Evolutionary conservation across 495 filamentous ascomycete genomes (phyloP).

Genomic region (Chaetomium tenue): DNA sequence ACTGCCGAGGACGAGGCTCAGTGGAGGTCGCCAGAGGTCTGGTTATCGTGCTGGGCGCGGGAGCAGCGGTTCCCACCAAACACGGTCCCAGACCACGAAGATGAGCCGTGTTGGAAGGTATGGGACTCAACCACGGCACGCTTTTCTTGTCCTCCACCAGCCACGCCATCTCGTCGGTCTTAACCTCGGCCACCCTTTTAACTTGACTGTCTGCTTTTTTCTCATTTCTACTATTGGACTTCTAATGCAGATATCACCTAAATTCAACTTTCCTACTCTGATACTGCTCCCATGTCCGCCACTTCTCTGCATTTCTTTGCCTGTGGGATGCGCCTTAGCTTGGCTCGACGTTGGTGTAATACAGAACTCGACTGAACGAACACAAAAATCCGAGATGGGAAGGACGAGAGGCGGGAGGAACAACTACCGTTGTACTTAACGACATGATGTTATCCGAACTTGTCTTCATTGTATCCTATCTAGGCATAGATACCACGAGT

Average conservation of each 20-base stretch:
- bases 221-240: slow-evolving; percentile 50
- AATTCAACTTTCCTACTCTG: slow-evolving; percentile 38
- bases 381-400: not conserved
- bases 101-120: not conserved
- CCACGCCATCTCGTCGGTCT: slow-evolving; percentile 22
- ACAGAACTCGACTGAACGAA: not conserved
- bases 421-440: not conserved
- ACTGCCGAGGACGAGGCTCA: not conserved
- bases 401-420: not conserved
- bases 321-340: not conserved
- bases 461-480: not conserved
- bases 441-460: not conserved
- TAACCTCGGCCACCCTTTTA: slow-evolving; percentile 32
- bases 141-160: slow-evolving; percentile 7
- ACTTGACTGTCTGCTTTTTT: slow-evolving; percentile 39
- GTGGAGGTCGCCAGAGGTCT: not conserved
- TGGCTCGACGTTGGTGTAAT: not conserved
- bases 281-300: not conserved
- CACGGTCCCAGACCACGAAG: not conserved
- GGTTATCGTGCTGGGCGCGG: not conserved
- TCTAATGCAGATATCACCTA: slow-evolving; percentile 57
- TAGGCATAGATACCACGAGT: not conserved
- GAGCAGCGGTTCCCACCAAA: not conserved
- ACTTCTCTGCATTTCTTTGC: not conserved
- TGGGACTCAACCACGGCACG: not conserved